Evolutionary conservation across 768 basidiomycete genomes (phyloP), one percentile per base, ranked within the genome.

Genomic region (Ramaria rubella): DNA sequence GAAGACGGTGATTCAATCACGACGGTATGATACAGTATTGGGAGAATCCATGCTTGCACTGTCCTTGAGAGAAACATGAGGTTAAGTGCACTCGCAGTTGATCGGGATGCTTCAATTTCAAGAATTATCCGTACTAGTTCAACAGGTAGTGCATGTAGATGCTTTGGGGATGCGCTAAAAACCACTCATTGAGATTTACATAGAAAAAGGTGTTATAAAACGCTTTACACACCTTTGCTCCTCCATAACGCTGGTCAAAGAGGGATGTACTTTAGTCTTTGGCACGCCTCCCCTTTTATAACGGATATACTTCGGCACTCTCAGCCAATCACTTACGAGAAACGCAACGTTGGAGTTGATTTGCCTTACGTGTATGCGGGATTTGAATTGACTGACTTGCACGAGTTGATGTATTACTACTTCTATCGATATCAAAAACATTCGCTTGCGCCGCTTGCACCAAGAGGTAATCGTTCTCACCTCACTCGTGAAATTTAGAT

Each of bases 51-150:
- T 11, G 26, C n/a, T 5, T 49, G 33, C 29, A 56, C 55, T 17
- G 44, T 34, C 46, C 36, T 56, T 34, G 55, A 56, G 9, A 56
- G 44, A 17, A 43, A 24, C 11, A 36, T 24, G 29, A 56, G 55
- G 27, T 30, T 48, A 29, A 19, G 2, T 11, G 44, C 31, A 15
- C 17, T 46, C 17, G 5, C 19, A 14, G 30, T 29, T 29, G 55
- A 56, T 6, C 31, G 17, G 45, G 15, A 56, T 33, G 55, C 55
- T 21, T 24, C 55, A 33, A 15, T 12, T 56, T 56, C 55, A 42
- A 56, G 33, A 31, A 56, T 49, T n/a, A 56, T 27, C 15, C 55
- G 55, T 17, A 48, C 55, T n/a, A 56, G 33, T 5, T 56, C 55
- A n/a, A 56, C 55, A n/a, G 55, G 55, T n/a, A 56, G 29, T 48